phyloP scores from a whole-genome alignment of 129 eudicot genomes.

The Artemisia annua region DNA sequence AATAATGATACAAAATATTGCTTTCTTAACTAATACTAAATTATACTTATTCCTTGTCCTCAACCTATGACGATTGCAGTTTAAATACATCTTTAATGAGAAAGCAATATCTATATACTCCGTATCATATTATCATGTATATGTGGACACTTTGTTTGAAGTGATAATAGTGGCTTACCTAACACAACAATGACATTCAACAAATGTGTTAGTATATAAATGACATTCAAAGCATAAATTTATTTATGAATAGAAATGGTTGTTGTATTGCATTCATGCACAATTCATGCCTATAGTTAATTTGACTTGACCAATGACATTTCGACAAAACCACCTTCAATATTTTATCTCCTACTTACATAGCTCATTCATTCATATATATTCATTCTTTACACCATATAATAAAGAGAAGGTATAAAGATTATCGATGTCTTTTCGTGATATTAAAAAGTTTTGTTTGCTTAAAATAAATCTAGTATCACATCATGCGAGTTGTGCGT shows the following conservation, averaged over 20 bases:
- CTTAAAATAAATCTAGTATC: too few relatives aligned
- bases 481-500: too few relatives aligned
- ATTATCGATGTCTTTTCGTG: too few relatives aligned
- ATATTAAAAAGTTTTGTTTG: too few relatives aligned
- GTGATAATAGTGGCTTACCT: slow-evolving; percentile 5
- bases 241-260: background rate
- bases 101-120: background rate
- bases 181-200: background rate
- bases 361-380: background rate
- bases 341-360: background rate
- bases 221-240: background rate
- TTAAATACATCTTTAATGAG: background rate
- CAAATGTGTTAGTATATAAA: background rate
- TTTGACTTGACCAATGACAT: background rate
- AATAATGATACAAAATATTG: too few relatives aligned
- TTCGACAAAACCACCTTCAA: background rate
- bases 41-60: too few relatives aligned
- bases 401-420: too few relatives aligned
- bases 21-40: too few relatives aligned
- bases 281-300: slow-evolving; percentile 7
- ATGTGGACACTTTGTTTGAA: slow-evolving; percentile 1
- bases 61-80: background rate
- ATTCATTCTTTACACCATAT: too few relatives aligned
- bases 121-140: background rate
- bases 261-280: slow-evolving; percentile 8